These are phyloP conservation scores for Ophiostoma ulmi DNA, from an alignment of 2,329 filamentous ascomycete genomes.

Conservation along the genomic window DNA sequence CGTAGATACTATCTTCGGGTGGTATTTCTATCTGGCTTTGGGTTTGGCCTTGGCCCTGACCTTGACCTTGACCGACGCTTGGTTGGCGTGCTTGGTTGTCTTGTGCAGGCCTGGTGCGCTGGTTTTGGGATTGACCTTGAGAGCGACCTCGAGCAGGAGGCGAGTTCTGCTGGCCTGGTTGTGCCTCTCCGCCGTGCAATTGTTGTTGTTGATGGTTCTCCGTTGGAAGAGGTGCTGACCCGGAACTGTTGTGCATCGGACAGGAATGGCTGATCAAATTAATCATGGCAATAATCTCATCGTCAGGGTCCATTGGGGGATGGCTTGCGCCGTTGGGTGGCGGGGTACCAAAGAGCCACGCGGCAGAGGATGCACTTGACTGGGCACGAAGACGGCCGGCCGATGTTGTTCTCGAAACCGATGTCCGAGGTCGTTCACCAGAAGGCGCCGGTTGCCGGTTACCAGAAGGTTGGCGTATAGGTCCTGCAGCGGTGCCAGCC, in stretches of 20 bases:
- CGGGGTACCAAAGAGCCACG: conserved; percentile 17
- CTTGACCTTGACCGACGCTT: not conserved
- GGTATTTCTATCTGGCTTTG: not conserved
- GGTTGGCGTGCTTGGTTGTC: too few species aligned
- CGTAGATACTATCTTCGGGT: conserved; percentile 21
- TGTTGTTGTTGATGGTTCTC: not conserved
- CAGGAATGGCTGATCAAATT: conserved; percentile 16
- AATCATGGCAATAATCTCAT: conserved; percentile 27
- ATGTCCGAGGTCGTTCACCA: not conserved
- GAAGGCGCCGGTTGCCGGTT: not conserved
- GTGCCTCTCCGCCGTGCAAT: not conserved
- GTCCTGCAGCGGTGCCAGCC: not conserved
- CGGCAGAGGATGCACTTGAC: not conserved
- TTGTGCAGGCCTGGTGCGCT: not conserved
- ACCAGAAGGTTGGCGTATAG: not conserved
- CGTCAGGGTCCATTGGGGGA: conserved; percentile 11
- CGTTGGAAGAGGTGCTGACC: not conserved
- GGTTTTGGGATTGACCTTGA: not conserved
- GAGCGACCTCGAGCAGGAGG: not conserved
- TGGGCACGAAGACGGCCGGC: not conserved
- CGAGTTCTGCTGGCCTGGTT: not conserved
- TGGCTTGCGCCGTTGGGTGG: not conserved
- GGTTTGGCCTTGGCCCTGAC: too few species aligned
- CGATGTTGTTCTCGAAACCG: not conserved
- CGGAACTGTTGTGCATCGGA: conserved; percentile 18